Evolutionary conservation across 768 basidiomycete species (phyloP).

Genomic region (Termitomyces eurrhizus): DNA sequence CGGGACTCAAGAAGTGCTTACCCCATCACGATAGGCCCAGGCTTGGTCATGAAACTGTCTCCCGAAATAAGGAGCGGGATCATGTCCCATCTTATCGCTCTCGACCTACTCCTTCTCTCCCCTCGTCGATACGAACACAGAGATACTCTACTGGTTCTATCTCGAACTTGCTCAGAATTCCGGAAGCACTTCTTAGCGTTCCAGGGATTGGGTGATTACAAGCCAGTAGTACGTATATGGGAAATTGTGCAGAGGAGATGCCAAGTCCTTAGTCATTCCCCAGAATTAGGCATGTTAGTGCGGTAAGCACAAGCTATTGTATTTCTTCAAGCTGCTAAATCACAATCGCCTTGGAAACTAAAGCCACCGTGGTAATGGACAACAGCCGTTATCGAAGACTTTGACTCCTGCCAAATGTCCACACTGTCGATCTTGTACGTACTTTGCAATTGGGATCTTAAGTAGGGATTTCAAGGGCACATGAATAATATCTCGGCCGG

Average conservation of each 20-base stretch:
- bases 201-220: background rate
- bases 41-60: background rate
- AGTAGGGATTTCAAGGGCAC: background rate
- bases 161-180: background rate
- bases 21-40: background rate
- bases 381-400: background rate
- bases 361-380: background rate
- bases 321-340: background rate
- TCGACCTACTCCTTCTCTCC: background rate
- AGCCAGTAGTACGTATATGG: background rate
- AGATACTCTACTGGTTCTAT: background rate
- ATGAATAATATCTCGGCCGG: background rate
- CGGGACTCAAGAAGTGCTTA: background rate
- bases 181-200: background rate
- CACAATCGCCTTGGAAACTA: background rate
- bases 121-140: background rate
- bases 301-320: background rate
- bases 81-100: background rate
- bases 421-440: background rate
- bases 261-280: background rate
- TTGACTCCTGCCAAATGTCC: background rate
- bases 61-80: background rate
- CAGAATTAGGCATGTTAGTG: background rate
- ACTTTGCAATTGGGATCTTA: background rate
- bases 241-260: background rate